Base-by-base conservation (phyloP, 2,329 filamentous ascomycete species). In the Capronia coronata region DNA sequence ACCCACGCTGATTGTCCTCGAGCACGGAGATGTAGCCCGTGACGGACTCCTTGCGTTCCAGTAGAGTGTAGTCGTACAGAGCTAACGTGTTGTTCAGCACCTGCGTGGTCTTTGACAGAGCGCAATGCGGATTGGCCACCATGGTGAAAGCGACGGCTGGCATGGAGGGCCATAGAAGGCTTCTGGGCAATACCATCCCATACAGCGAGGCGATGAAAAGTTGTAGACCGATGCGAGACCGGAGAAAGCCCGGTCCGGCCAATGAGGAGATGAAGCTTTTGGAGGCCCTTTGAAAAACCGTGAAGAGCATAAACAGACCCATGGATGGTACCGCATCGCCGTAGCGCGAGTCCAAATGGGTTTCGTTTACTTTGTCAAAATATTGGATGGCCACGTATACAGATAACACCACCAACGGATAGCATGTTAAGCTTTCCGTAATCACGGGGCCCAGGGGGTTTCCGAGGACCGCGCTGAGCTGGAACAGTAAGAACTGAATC, bases 21-120 rank as follows among this genome's bases (percentile, higher is more conserved):
- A 96, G 65, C 1, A 98, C 87, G 0, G 91, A 95, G 37, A 98
- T 75, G 63, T 98, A 97, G 5, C 93, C 93, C 0, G 93, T 97
- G 42, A 85, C 68, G 0, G 89, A 95, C 67, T 97, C 93, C 57
- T 79, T 76, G 9, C 93, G 82, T 41, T 89, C 90, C 38, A 97
- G 65, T 1, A 97, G 69, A 1, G 79, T 77, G 77, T 84, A 97
- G 13, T 84, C 80, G 29, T 84, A 75, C 1, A 73, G 67, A 16
- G 72, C 68, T 37, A 97, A 70, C 0, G 79, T 83, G 3, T 70
- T 69, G 62, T 94, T 91, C 30, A 93, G 71, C 0, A 75, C 68
- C 1, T 71, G 66, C 0, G 82, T 80, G 0, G 82, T 80, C 57
- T 73, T 71, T 0, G 77, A 72, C 1, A 81, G 78, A 42, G 80